Percentiles rank a stretch among this genome's conserved stretches.
phyloP scores from a whole-genome alignment of 148 eudicot species.

The Silene latifolia region DNA sequence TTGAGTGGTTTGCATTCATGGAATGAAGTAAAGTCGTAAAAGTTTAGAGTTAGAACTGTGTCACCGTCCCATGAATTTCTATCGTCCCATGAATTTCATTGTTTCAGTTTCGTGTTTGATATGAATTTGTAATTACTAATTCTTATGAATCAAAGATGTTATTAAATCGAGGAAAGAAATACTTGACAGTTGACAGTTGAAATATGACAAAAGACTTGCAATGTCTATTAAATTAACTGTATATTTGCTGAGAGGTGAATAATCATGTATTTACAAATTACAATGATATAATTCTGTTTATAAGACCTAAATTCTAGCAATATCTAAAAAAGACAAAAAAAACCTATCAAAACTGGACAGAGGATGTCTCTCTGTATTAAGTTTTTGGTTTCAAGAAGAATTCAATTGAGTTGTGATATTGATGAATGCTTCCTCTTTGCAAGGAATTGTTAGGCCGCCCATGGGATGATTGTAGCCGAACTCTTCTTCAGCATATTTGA shows the following conservation, averaged over 20 bases:
- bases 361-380: conserved; percentile 2
- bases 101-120: not conserved
- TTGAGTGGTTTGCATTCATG: no score
- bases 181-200: no score
- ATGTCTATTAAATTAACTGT: not conserved
- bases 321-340: not conserved
- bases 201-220: no score
- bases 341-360: not conserved
- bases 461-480: conserved; percentile 5
- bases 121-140: not conserved
- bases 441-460: conserved; percentile 16
- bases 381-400: conserved; percentile 23
- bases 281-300: not conserved
- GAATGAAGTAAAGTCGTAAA: no score
- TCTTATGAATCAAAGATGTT: not conserved
- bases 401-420: conserved; percentile 26
- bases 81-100: not conserved
- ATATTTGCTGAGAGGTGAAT: not conserved
- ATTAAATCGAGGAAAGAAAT: not conserved
- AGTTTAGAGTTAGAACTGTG: no score
- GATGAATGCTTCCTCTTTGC: conserved; percentile 23
- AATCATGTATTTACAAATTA: not conserved
- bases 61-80: not conserved
- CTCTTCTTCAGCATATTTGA: conserved; percentile 11
- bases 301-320: conserved; percentile 4